Evolutionary conservation across 441 rosid species (phyloP).

Genomic region (Capsella rubella): DNA sequence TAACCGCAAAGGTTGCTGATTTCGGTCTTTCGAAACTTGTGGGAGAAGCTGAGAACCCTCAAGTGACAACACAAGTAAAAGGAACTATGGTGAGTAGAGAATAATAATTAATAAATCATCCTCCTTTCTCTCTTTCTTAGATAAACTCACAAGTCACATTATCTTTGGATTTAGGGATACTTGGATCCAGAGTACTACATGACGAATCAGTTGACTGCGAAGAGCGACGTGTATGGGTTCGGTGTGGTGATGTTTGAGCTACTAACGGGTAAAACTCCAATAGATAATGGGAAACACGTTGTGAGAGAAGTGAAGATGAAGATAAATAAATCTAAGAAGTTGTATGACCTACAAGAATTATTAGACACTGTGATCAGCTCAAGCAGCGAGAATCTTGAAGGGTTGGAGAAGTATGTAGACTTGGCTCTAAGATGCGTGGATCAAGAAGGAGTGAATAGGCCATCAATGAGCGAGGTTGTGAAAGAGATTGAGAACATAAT

Average conservation of each 20-base stretch:
- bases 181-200: constrained; percentile 92
- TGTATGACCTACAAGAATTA: constrained; percentile 63
- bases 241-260: constrained; percentile 83
- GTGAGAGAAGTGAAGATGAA: constrained; percentile 68
- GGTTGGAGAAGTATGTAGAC: constrained; percentile 67
- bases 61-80: constrained; percentile 75
- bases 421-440: constrained; percentile 72
- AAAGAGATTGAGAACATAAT: constrained; percentile 79
- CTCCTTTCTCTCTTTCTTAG: not conserved
- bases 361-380: constrained; percentile 57
- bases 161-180: constrained; percentile 56
- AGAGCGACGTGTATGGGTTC: constrained; percentile 87
- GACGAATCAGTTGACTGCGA: constrained; percentile 85
- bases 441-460: constrained; percentile 67
- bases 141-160: not conserved
- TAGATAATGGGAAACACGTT: constrained; percentile 72
- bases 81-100: constrained; percentile 81
- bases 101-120: not conserved
- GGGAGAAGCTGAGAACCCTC: constrained; percentile 51
- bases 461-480: constrained; percentile 76
- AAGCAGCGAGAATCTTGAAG: constrained; percentile 51
- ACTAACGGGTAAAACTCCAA: constrained; percentile 64
- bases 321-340: constrained; percentile 60
- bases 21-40: constrained; percentile 81
- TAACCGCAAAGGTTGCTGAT: constrained; percentile 82